A percentile compares a stretch with the other conserved stretches of the same genome.
Evolutionary conservation across 2,329 filamentous ascomycete species (phyloP).

Genomic region (Herpotrichia juniperi): DNA sequence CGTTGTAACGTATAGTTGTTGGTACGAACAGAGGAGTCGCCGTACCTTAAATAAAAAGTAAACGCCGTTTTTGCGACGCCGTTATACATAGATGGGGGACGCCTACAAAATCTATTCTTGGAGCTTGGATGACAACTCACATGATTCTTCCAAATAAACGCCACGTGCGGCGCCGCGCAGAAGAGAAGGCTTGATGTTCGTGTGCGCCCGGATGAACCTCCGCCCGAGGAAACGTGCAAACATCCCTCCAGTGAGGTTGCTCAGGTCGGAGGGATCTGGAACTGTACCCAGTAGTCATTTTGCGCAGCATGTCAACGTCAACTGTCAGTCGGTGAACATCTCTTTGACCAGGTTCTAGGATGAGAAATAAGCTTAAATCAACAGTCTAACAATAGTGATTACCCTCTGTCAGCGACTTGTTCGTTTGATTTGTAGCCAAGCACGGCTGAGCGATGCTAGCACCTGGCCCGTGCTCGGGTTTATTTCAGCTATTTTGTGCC

Average conservation of each 20-base stretch:
- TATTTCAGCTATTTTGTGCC: conserved; percentile 6
- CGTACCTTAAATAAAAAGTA: not conserved
- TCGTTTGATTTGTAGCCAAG: not conserved
- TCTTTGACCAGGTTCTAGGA: not conserved
- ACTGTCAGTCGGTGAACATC: not conserved
- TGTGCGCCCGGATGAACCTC: not conserved
- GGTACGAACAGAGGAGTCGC: not conserved
- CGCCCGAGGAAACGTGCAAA: not conserved
- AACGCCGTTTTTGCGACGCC: not conserved
- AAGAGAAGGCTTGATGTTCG: not conserved
- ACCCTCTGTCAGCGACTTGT: conserved; percentile 7
- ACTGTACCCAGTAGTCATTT: not conserved
- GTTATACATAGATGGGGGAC: not conserved
- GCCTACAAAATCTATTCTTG: not conserved
- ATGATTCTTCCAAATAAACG: not conserved
- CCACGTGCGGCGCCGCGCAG: not conserved
- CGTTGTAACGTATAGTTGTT: not conserved
- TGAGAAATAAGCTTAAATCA: conserved; percentile 14
- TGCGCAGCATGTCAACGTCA: not conserved
- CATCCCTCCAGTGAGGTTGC: not conserved
- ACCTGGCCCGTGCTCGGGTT: not conserved
- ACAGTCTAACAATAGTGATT: conserved; percentile 11
- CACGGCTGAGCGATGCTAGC: conserved; percentile 12
- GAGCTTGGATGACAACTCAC: not conserved
- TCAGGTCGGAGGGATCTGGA: not conserved